A percentile compares a stretch with the other conserved stretches of the same genome.
Evolutionary conservation across 2,329 filamentous ascomycete species (phyloP).

Genomic region (Penicillium sp.): DNA sequence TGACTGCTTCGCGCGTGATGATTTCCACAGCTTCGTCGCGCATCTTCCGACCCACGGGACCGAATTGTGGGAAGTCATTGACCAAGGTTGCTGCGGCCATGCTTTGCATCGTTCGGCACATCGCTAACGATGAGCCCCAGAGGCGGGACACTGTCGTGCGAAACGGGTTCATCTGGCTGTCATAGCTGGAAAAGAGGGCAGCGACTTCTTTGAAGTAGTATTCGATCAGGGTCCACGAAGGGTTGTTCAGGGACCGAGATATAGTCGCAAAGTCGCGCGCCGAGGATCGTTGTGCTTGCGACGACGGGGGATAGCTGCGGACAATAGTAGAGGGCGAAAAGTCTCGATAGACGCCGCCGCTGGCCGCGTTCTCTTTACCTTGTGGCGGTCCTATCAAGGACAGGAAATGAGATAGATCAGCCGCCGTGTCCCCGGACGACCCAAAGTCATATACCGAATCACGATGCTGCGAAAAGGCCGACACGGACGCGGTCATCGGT

Average conservation of each 20-base stretch:
- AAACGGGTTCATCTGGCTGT: conserved; percentile 65
- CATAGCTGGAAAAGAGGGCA: conserved; percentile 65
- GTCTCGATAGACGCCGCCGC: conserved; percentile 21
- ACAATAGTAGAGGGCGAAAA: conserved; percentile 41
- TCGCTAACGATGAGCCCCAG: conserved; percentile 61
- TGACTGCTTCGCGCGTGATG: conserved; percentile 52
- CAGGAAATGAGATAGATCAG: conserved; percentile 32
- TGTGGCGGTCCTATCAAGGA: conserved; percentile 30
- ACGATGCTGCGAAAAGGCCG: conserved; percentile 21
- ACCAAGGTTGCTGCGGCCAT: conserved; percentile 66
- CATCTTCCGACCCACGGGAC: conserved; percentile 54
- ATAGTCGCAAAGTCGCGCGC: conserved; percentile 40
- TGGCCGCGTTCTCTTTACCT: conserved; percentile 17
- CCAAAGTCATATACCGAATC: conserved; percentile 26
- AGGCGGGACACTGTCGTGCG: conserved; percentile 61
- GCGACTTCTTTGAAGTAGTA: conserved; percentile 68
- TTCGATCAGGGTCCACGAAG: conserved; percentile 61
- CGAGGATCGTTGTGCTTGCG: conserved; percentile 19
- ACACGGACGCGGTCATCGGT: conserved; percentile 21
- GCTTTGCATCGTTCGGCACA: conserved; percentile 65
- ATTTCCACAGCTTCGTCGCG: conserved; percentile 57
- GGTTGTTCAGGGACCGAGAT: conserved; percentile 49
- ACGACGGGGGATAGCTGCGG: conserved; percentile 37
- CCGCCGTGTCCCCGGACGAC: conserved; percentile 23
- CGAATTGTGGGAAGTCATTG: conserved; percentile 60